phyloP scores from a whole-genome alignment of 306 rosid species.

The Rosa lucieae region DNA sequence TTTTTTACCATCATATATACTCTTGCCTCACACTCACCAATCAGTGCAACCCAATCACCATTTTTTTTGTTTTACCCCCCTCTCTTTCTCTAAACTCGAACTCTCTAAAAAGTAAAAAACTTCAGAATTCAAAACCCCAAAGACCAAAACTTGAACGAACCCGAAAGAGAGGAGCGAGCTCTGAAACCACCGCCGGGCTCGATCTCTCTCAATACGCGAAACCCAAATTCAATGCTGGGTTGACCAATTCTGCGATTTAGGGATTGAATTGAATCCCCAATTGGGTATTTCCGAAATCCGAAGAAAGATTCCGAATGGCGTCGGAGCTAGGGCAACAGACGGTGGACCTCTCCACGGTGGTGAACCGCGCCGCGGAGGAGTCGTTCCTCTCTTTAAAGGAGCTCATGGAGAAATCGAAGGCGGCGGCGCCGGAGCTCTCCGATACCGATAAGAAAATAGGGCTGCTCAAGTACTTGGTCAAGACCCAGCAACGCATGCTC shows the following conservation, averaged over 20 bases:
- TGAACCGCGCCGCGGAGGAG: conserved; percentile 80
- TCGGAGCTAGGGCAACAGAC: conserved; percentile 95
- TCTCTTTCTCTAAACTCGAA: background rate
- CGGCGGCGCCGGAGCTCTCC: conserved; percentile 56
- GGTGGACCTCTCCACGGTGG: conserved; percentile 83
- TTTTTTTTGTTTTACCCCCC: background rate
- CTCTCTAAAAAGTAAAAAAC: too few relatives aligned
- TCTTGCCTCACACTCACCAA: background rate
- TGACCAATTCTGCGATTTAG: background rate
- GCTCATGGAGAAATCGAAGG: conserved; percentile 73
- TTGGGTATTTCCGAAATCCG: background rate
- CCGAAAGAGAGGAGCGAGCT: too few relatives aligned
- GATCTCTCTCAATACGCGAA: background rate
- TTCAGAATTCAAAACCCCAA: background rate
- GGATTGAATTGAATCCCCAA: background rate
- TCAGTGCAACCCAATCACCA: background rate
- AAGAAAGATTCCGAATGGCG: conserved; percentile 33
- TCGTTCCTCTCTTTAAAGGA: conserved; percentile 74
- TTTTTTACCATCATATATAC: background rate
- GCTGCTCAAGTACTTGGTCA: conserved; percentile 77
- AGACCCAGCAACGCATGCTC: conserved; percentile 97
- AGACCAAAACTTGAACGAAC: too few relatives aligned
- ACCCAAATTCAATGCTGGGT: background rate
- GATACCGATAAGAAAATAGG: conserved; percentile 82
- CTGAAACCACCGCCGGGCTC: too few relatives aligned